Evolutionary conservation across 139 green algal species (phyloP).

Genomic region (Penium margaritaceum): DNA sequence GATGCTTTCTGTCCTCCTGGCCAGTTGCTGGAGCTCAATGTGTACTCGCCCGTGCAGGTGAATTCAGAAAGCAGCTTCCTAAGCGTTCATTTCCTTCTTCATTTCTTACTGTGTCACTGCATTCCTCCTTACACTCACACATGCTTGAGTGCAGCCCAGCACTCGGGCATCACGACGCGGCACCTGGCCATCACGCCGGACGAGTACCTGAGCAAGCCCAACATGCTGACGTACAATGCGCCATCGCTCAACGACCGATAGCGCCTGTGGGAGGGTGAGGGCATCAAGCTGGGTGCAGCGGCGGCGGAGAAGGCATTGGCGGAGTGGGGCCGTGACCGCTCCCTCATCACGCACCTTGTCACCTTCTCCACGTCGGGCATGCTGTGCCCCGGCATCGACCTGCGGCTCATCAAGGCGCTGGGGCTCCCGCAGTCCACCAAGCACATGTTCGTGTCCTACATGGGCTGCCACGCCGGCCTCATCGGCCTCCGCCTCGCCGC

Average conservation of each 20-base stretch:
- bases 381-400: conserved; percentile 17
- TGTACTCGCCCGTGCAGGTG: neutral
- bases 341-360: conserved; percentile 19
- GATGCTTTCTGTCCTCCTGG: neutral
- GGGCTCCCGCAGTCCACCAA: conserved; percentile 17
- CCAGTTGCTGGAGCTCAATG: neutral
- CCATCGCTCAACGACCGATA: conserved; percentile 8
- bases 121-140: no score
- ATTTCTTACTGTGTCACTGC: neutral
- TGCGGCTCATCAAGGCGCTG: conserved; percentile 27
- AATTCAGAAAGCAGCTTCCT: neutral
- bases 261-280: conserved; percentile 3
- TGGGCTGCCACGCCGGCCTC: conserved; percentile 33
- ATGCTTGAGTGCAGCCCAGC: conserved; percentile 16
- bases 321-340: conserved; percentile 13
- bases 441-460: conserved; percentile 28
- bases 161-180: conserved; percentile 11
- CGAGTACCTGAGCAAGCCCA: conserved; percentile 10
- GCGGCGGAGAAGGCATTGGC: conserved; percentile 15
- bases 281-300: neutral
- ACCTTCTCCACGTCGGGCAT: conserved; percentile 20
- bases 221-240: neutral
- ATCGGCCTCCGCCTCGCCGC: conserved; percentile 14
- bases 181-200: neutral
- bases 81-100: neutral